A percentile compares a stretch with the other conserved stretches of the same genome.
Conservation (phyloP, 345 rosid species). For the Eucalyptus caleyi region DNA sequence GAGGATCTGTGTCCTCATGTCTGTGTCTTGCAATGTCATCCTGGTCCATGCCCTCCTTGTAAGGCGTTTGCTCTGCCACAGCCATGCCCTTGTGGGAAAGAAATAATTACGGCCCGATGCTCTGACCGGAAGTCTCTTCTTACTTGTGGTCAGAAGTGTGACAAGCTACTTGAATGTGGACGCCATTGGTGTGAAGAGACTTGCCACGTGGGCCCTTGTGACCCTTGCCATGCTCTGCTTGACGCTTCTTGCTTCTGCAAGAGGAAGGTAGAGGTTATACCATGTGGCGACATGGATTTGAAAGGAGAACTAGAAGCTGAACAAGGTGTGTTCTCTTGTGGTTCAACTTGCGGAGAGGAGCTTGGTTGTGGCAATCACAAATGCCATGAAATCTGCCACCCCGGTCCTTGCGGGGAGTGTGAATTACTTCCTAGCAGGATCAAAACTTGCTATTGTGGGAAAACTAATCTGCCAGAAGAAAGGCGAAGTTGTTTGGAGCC, state of each 20-base stretch:
- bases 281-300: slow-evolving; percentile 69
- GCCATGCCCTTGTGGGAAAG: slow-evolving; percentile 80
- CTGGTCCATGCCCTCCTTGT: slow-evolving; percentile 98
- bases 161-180: slow-evolving; percentile 61
- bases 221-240: slow-evolving; percentile 53
- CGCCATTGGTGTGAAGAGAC: slow-evolving; percentile 61
- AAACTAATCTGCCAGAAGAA: slow-evolving; percentile 53
- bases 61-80: slow-evolving; percentile 84
- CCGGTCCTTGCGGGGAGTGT: slow-evolving; percentile 82
- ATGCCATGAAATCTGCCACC: slow-evolving; percentile 65
- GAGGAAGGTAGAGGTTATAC: slow-evolving; percentile 54
- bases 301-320: slow-evolving; percentile 69
- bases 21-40: slow-evolving; percentile 97
- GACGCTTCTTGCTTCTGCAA: slow-evolving; percentile 80
- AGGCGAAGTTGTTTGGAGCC: slow-evolving; percentile 81
- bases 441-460: slow-evolving; percentile 74
- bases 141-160: slow-evolving; percentile 68
- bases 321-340: slow-evolving; percentile 75
- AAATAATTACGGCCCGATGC: slow-evolving; percentile 68
- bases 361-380: slow-evolving; percentile 66
- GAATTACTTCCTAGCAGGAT: slow-evolving; percentile 51
- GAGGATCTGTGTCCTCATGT: slow-evolving; percentile 77
- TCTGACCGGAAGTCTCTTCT: slow-evolving; percentile 63
- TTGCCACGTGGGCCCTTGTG: slow-evolving; percentile 84
- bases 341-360: slow-evolving; percentile 43